phyloP scores from a whole-genome alignment of 2,329 filamentous ascomycete species.

The Trichoderma arundinaceum region DNA sequence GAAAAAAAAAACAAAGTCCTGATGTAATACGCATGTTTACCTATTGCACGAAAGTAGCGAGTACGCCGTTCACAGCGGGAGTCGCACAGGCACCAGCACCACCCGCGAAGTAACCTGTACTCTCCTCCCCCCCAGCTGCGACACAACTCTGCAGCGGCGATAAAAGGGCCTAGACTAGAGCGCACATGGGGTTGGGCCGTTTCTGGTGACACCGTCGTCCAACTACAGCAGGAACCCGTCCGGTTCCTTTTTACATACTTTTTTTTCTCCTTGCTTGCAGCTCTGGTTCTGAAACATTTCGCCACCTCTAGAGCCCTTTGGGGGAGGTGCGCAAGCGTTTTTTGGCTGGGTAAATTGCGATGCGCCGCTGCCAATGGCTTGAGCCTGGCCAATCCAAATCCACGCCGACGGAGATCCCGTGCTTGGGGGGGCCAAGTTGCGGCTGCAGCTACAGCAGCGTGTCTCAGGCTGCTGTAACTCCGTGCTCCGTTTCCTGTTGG shows the following conservation, averaged over 20 bases:
- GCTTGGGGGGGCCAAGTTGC: not conserved
- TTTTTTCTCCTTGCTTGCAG: not conserved
- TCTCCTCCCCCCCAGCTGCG: too few relatives aligned
- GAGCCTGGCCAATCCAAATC: too few relatives aligned
- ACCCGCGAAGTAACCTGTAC: not conserved
- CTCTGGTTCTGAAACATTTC: slow-evolving; percentile 20
- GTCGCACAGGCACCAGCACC: not conserved
- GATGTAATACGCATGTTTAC: not conserved
- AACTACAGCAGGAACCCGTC: slow-evolving; percentile 29
- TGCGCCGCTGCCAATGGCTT: too few relatives aligned
- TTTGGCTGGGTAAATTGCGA: slow-evolving; percentile 1
- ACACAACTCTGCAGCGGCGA: slow-evolving; percentile 14
- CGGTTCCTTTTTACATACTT: not conserved
- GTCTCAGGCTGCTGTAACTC: slow-evolving; percentile 2
- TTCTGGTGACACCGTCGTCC: slow-evolving; percentile 11
- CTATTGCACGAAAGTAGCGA: not conserved
- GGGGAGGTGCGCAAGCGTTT: not conserved
- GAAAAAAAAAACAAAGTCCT: not conserved
- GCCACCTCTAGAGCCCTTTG: slow-evolving; percentile 12
- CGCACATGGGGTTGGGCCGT: not conserved
- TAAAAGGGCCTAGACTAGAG: not conserved
- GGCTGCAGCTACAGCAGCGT: not conserved
- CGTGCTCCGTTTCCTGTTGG: not conserved
- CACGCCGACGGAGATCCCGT: slow-evolving; percentile 7
- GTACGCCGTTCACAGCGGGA: slow-evolving; percentile 1